Evolutionary conservation across 139 green algal genomes (phyloP).

Genomic region (Auxenochlorella pyrenoidosa): DNA sequence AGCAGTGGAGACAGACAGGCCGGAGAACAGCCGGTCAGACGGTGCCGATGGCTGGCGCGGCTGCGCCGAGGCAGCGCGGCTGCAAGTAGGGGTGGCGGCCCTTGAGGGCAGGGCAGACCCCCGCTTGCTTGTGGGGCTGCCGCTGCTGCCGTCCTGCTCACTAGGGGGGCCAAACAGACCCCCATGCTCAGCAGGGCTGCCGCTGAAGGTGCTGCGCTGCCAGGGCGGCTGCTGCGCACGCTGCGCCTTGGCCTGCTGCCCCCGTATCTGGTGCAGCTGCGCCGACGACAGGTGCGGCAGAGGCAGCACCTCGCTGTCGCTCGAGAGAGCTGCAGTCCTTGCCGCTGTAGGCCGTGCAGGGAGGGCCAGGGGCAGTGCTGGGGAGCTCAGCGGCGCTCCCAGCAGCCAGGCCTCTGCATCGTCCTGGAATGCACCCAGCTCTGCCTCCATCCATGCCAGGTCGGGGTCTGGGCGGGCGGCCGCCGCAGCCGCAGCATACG

Average conservation of each 20-base stretch:
- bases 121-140: not conserved
- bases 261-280: not conserved
- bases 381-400: not conserved
- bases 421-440: not conserved
- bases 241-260: not conserved
- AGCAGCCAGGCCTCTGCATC: constrained; percentile 17
- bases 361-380: not conserved
- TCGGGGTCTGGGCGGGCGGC: not conserved
- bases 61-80: not conserved
- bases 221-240: not conserved
- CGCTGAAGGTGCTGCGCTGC: not conserved
- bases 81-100: not conserved
- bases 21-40: not conserved
- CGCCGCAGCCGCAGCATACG: not conserved
- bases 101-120: not conserved
- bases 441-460: not conserved
- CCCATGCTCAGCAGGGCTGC: not conserved
- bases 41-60: not conserved
- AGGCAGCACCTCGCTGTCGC: not conserved
- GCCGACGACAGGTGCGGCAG: not conserved
- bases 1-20: not conserved
- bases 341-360: not conserved
- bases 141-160: not conserved
- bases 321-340: not conserved
- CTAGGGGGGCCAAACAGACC: no score